Conservation (phyloP, 345 rosid genomes). For the Melastoma malabathricum region DNA sequence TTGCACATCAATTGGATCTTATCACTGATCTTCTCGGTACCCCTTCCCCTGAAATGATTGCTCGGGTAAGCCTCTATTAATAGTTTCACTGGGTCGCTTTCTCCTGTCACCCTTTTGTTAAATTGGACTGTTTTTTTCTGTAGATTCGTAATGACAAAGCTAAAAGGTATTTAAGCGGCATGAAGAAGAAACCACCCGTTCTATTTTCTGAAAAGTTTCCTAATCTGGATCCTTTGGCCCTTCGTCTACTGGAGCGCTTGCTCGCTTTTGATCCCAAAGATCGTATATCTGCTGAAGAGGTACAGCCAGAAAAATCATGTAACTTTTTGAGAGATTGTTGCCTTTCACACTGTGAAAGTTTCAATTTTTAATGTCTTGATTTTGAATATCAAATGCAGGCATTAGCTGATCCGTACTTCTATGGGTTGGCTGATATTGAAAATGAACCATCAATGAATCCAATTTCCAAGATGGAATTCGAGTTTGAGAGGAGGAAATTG, state of each 20-base stretch:
- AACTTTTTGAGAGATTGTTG: not conserved
- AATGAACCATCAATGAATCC: constrained; percentile 67
- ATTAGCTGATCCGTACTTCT: constrained; percentile 80
- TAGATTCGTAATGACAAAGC: constrained; percentile 97
- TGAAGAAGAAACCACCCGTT: constrained; percentile 55
- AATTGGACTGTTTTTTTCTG: constrained; percentile 4
- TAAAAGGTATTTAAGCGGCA: constrained; percentile 67
- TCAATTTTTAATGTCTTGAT: constrained; percentile 5
- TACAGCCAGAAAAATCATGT: constrained; percentile 13
- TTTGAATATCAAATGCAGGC: constrained; percentile 34
- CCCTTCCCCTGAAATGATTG: constrained; percentile 57
- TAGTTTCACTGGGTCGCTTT: not conserved
- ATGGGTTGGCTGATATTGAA: constrained; percentile 56
- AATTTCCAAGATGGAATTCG: constrained; percentile 82
- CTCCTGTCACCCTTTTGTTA: not conserved
- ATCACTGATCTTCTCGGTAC: constrained; percentile 97
- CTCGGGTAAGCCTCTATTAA: constrained; percentile 49
- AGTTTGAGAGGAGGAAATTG: constrained; percentile 77
- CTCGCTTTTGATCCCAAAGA: constrained; percentile 93
- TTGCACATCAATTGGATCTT: constrained; percentile 76
- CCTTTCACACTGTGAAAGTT: not conserved
- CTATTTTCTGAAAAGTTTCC: constrained; percentile 53
- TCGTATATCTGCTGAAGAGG: constrained; percentile 93
- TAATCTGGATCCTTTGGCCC: constrained; percentile 59
- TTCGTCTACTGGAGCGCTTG: constrained; percentile 63